phyloP scores from a whole-genome alignment of 2,329 filamentous ascomycete genomes.

The Pseudocercospora vitis region DNA sequence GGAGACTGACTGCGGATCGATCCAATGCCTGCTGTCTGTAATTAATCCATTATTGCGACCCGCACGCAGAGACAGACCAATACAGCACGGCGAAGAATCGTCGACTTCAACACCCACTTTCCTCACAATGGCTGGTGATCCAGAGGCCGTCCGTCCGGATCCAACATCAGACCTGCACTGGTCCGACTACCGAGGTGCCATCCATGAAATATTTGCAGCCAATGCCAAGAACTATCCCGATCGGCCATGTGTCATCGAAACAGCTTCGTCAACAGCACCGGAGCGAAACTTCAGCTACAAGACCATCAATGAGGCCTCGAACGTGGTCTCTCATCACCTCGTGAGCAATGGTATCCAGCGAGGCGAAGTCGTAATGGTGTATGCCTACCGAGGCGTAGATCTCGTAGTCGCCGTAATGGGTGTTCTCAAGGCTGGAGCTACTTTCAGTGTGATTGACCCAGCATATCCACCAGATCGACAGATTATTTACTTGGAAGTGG shows the following conservation, averaged over 20 bases:
- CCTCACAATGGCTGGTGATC: constrained; percentile 29
- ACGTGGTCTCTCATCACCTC: constrained; percentile 76
- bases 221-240: constrained; percentile 71
- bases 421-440: constrained; percentile 57
- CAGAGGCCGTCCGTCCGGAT: constrained; percentile 53
- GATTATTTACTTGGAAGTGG: constrained; percentile 78
- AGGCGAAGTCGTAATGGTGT: constrained; percentile 93
- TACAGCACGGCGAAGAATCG: too few species aligned
- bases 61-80: too few species aligned
- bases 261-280: constrained; percentile 49
- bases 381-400: constrained; percentile 78
- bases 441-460: constrained; percentile 71
- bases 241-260: constrained; percentile 67
- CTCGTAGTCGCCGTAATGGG: constrained; percentile 80
- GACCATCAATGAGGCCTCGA: constrained; percentile 83
- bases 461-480: constrained; percentile 78
- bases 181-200: constrained; percentile 64
- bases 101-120: too few species aligned
- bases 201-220: constrained; percentile 67
- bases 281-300: constrained; percentile 69
- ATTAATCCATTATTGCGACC: too few species aligned
- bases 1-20: too few species aligned
- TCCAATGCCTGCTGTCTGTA: too few species aligned
- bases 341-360: constrained; percentile 68
- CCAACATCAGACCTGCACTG: constrained; percentile 68